Evolutionary conservation across 129 eudicot genomes (phyloP).

Genomic region (Helichrysum umbraculigerum): DNA sequence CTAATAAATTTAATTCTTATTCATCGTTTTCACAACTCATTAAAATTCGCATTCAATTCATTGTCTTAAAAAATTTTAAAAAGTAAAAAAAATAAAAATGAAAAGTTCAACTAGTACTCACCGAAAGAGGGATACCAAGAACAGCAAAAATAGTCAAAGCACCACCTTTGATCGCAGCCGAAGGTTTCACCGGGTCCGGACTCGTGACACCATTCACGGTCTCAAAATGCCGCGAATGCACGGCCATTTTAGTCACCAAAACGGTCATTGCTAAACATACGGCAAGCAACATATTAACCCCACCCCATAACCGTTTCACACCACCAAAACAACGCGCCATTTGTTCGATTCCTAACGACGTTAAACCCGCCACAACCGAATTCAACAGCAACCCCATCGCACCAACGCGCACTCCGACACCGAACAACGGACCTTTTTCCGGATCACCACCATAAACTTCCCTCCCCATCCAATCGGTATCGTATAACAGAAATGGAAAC

Average conservation of each 20-base stretch:
- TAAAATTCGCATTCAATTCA: background rate
- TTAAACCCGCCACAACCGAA: conserved; percentile 61
- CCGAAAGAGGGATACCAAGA: conserved; percentile 82
- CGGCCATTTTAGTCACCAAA: conserved; percentile 56
- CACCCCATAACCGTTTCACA: conserved; percentile 74
- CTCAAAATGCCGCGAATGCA: conserved; percentile 26
- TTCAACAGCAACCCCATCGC: conserved; percentile 68
- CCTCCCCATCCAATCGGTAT: conserved; percentile 89
- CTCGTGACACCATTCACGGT: conserved; percentile 9
- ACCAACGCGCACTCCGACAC: conserved; percentile 65
- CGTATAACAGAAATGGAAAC: conserved; percentile 81
- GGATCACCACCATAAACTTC: conserved; percentile 76
- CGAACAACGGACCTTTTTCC: conserved; percentile 37
- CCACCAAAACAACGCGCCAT: conserved; percentile 52
- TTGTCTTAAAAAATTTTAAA: background rate
- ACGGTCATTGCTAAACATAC: conserved; percentile 65
- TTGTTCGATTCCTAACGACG: conserved; percentile 50
- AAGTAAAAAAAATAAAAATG: background rate
- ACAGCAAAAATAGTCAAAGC: conserved; percentile 65
- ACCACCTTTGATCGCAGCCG: conserved; percentile 46
- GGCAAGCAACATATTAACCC: conserved; percentile 59
- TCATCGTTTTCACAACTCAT: background rate
- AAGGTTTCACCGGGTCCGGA: conserved; percentile 30
- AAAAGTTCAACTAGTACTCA: conserved; percentile 20
- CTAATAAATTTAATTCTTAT: background rate